phyloP scores from a whole-genome alignment of 148 eudicot species.

The Polygonum aviculare region DNA sequence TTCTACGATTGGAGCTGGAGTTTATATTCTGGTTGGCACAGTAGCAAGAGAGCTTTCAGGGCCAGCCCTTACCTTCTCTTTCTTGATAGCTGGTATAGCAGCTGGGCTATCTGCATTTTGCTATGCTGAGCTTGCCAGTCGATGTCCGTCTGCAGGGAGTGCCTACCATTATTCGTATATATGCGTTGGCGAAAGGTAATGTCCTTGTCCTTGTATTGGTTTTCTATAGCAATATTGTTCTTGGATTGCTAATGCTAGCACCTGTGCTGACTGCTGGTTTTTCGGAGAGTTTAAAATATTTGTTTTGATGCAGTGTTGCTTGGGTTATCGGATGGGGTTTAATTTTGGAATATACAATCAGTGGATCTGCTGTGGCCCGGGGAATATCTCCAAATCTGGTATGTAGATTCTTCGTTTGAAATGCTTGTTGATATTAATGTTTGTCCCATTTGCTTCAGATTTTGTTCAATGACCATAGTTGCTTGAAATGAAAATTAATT shows the following conservation, averaged over 20 bases:
- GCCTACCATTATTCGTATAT: conserved; percentile 70
- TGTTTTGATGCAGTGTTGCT: conserved; percentile 28
- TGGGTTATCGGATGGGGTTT: conserved; percentile 64
- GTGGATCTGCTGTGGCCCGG: conserved; percentile 43
- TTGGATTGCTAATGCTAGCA: background rate
- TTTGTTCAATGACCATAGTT: background rate
- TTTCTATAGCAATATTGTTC: background rate
- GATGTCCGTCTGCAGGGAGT: conserved; percentile 98
- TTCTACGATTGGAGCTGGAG: conserved; percentile 95
- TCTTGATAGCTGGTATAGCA: conserved; percentile 91
- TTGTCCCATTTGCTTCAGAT: background rate
- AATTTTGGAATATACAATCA: conserved; percentile 35
- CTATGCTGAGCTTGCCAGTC: conserved; percentile 43
- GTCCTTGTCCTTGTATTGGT: background rate
- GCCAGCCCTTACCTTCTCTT: conserved; percentile 80
- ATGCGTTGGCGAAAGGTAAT: conserved; percentile 38
- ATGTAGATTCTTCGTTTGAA: background rate
- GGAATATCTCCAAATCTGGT: conserved; percentile 52
- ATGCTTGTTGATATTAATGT: background rate
- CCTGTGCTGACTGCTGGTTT: conserved; percentile 4
- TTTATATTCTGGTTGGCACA: conserved; percentile 88
- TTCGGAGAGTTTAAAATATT: background rate
- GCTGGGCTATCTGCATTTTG: conserved; percentile 51
- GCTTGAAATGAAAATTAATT: too few species aligned
- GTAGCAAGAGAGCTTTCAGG: conserved; percentile 95